phyloP scores from a whole-genome alignment of 2,329 filamentous ascomycete genomes.

The Colletotrichum godetiae region DNA sequence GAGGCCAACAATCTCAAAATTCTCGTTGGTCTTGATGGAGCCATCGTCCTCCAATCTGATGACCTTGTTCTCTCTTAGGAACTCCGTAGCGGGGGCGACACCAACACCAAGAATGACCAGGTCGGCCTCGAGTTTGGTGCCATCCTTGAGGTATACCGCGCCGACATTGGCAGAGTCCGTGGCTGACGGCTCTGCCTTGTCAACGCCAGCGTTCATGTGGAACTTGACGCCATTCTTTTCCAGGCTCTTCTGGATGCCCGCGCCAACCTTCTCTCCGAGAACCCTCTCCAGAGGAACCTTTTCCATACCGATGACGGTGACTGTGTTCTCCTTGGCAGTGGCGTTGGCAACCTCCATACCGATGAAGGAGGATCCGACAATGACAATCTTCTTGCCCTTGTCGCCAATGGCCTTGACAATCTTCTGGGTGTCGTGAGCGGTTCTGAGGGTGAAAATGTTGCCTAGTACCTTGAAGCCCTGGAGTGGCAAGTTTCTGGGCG shows the following conservation, averaged over 20 bases:
- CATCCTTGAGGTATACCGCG: slow-evolving; percentile 84
- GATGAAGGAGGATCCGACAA: slow-evolving; percentile 95
- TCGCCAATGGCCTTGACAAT: slow-evolving; percentile 85
- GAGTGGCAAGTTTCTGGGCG: slow-evolving; percentile 79
- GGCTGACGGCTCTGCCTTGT: slow-evolving; percentile 80
- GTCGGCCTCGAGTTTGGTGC: slow-evolving; percentile 85
- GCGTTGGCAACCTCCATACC: slow-evolving; percentile 97
- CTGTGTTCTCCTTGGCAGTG: slow-evolving; percentile 80
- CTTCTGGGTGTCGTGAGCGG: slow-evolving; percentile 78
- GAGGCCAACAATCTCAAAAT: slow-evolving; percentile 80
- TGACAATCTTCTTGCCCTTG: slow-evolving; percentile 89
- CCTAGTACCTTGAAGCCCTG: slow-evolving; percentile 86
- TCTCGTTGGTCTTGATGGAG: slow-evolving; percentile 84
- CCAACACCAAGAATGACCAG: slow-evolving; percentile 93
- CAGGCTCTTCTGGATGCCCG: slow-evolving; percentile 80
- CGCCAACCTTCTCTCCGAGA: slow-evolving; percentile 84
- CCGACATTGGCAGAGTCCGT: slow-evolving; percentile 80
- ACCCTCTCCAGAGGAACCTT: slow-evolving; percentile 85
- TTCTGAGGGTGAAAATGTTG: slow-evolving; percentile 89
- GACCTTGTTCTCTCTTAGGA: slow-evolving; percentile 77
- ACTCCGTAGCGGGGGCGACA: slow-evolving; percentile 86
- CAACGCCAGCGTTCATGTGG: slow-evolving; percentile 82
- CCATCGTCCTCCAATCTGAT: slow-evolving; percentile 84
- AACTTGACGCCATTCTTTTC: slow-evolving; percentile 93
- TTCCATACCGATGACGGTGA: slow-evolving; percentile 91